Base-by-base conservation (phyloP, 148 eudicot genomes). In the Arbutus unedo region DNA sequence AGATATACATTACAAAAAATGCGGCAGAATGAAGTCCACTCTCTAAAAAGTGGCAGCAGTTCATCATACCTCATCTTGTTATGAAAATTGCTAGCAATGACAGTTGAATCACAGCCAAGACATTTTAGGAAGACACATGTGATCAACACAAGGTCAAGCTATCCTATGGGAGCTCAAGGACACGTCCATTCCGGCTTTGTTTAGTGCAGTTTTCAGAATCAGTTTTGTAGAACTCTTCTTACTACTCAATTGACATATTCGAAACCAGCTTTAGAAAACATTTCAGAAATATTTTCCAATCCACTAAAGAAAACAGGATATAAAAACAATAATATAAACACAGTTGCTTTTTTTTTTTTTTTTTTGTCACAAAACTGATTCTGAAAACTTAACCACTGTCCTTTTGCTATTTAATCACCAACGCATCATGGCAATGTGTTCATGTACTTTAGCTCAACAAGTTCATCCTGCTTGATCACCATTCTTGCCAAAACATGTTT, bases 61-160 rank as follows among this genome's bases (percentile, higher is more conserved):
- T 70, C 76, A 3, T 70, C 59, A 31, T 18, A 5, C 23, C 4
- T 15, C 3, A 55, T 18, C 25, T 25, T 79, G 71, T 23, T 21
- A 64, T 79, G 73, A 41, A 47, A 48, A 80, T 14, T 3, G 47
- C 15, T 50, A 80, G 75, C 25, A 64, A 49, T 25, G 53, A 31
- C 47, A 64, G 55, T 64, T 5, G 7, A 64, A 79, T 64, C 82
- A 67, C 55, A 31, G 53, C 82, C 43, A 15, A 16, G 43, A 21
- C 48, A 80, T 48, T 66, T 45, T 49, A 23, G 25, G 48, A 8
- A 80, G 55, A 45, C 11, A 59, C 64, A 8, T 6, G 38, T 48
- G 77, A 21, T 48, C 81, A 79, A 64, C n/a, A 78, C 70, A 8
- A 78, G 71, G 53, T 78, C 71, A 4, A 78, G 70, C 81, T 62